Conservation (phyloP, 257 asterid species). For the Galeopsis tetrahit region DNA sequence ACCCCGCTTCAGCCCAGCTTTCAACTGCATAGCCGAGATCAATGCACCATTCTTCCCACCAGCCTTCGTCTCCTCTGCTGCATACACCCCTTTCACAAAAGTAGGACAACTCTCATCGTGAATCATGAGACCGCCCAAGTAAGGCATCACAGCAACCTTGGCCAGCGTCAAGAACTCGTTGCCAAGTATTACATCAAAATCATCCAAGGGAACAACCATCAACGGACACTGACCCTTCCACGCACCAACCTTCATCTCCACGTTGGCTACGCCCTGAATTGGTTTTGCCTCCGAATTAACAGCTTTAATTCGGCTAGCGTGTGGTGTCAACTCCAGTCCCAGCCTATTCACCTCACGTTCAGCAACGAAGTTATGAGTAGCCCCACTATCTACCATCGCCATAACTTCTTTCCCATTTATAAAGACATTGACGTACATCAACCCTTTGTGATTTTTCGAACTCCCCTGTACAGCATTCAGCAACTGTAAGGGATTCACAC, state of each 20-base stretch:
- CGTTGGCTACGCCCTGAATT: neutral
- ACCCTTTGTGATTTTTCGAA: too few relatives aligned
- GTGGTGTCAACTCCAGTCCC: neutral
- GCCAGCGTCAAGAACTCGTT: neutral
- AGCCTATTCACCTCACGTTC: neutral
- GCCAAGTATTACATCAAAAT: neutral
- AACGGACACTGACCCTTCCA: neutral
- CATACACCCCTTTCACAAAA: neutral
- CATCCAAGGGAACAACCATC: neutral
- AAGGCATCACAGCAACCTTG: neutral
- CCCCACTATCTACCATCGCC: too few relatives aligned
- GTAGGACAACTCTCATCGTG: neutral
- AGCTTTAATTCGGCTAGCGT: neutral
- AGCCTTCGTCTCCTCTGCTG: neutral
- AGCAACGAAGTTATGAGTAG: too few relatives aligned
- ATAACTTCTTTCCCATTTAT: too few relatives aligned
- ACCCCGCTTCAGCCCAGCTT: neutral
- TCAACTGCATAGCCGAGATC: neutral
- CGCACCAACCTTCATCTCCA: neutral
- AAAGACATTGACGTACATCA: too few relatives aligned
- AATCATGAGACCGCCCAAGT: neutral
- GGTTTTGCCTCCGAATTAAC: slow-evolving; percentile 6
- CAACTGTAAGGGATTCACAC: too few relatives aligned
- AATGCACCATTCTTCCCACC: neutral
- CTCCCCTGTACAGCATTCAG: too few relatives aligned